Percentiles rank a stretch among this genome's conserved stretches.
These are phyloP conservation scores for Blastobotrys serpentis DNA, from an alignment of 1,139 yeast genomes.

Conservation along the genomic window DNA sequence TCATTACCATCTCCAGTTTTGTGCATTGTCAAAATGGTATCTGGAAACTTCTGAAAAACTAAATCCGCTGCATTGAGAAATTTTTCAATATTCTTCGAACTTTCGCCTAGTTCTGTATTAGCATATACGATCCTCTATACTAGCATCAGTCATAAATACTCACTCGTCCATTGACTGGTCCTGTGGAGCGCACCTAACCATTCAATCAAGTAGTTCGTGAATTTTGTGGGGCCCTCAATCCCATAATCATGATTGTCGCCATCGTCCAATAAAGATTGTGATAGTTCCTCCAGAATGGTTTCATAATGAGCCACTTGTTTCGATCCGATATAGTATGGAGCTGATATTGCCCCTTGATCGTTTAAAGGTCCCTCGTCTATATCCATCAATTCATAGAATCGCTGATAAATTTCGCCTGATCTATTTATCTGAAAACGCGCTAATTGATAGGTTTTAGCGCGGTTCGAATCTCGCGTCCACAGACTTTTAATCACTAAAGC, in stretches of 20 bases:
- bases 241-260: background rate
- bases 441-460: background rate
- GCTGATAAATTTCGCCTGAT: too few relatives aligned
- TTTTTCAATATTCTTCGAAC: background rate
- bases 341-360: background rate
- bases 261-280: background rate
- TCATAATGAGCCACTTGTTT: too few relatives aligned
- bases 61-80: background rate
- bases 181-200: background rate
- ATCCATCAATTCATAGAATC: background rate
- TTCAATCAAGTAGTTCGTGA: background rate
- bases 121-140: too few relatives aligned
- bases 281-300: background rate
- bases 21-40: background rate
- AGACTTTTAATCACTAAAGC: too few relatives aligned
- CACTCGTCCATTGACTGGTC: background rate
- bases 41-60: background rate
- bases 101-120: background rate
- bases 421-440: too few relatives aligned
- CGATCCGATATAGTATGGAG: background rate
- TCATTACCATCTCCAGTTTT: background rate
- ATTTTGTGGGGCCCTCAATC: background rate
- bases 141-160: too few relatives aligned
- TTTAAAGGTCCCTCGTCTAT: background rate
- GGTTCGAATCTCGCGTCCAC: too few relatives aligned